Percentiles rank a stretch among this genome's conserved stretches.
Evolutionary conservation across 208 protist species (phyloP).

Genomic region (Trypanosoma melophagium): DNA sequence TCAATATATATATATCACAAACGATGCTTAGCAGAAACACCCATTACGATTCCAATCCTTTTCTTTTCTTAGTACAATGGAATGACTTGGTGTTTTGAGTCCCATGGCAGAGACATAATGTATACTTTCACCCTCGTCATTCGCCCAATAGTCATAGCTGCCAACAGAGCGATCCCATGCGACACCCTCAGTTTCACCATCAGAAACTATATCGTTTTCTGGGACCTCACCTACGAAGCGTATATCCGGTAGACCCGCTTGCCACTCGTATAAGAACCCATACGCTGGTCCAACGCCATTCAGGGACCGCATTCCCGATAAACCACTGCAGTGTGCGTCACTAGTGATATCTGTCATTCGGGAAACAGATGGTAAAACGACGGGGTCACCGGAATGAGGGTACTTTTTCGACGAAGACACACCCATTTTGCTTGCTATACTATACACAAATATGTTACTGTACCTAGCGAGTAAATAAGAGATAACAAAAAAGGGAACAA

Average conservation of each 20-base stretch:
- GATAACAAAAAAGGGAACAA: slow-evolving; percentile 1
- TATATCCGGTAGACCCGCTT: slow-evolving; percentile 20
- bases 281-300: slow-evolving; percentile 20
- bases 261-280: slow-evolving; percentile 36
- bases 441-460: not conserved
- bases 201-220: slow-evolving; percentile 40
- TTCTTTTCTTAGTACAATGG: not conserved
- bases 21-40: slow-evolving; percentile 6
- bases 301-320: slow-evolving; percentile 22
- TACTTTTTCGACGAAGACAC: slow-evolving; percentile 12
- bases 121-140: slow-evolving; percentile 33
- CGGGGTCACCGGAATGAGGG: slow-evolving; percentile 9
- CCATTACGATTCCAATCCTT: slow-evolving; percentile 2
- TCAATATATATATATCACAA: not conserved
- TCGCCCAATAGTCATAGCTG: slow-evolving; percentile 17
- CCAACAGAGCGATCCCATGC: slow-evolving; percentile 43
- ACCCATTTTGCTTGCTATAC: slow-evolving; percentile 3
- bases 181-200: slow-evolving; percentile 37
- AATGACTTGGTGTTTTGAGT: slow-evolving; percentile 13
- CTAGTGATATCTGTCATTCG: slow-evolving; percentile 28
- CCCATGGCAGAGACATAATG: slow-evolving; percentile 52
- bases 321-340: slow-evolving; percentile 17
- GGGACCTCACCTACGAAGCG: slow-evolving; percentile 23
- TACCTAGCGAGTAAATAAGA: not conserved
- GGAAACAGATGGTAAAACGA: slow-evolving; percentile 42